Base-by-base conservation (phyloP, 352 stramenopile genomes). In the Pilasporangium apinafurcum region DNA sequence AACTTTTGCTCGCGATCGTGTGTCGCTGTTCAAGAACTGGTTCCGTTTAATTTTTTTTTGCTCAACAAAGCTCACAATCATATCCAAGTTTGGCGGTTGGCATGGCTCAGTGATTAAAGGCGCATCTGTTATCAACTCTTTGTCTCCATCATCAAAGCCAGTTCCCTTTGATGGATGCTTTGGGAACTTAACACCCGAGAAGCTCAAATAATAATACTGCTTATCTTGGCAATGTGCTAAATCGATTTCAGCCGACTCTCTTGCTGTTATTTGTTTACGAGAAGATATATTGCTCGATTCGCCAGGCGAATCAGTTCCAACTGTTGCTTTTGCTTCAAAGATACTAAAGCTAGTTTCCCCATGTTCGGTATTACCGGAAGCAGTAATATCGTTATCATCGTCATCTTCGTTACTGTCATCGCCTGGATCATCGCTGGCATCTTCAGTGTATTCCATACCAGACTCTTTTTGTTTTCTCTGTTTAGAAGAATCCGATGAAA, bases 381-480 rank as follows among this genome's bases (percentile, higher is more conserved):
- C 58, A 1, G 58, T 56, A 4, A 46, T 53, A 13, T 79, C 65
- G 5, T 48, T 53, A 26, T 84, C 69, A 30, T 63, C 74, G 14
- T 30, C 51, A 9, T 76, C 68, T 36, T 82, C 63, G 27, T 72
- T 63, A 10, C 54, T 58, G 21, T 70, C 70, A 7, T 69, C 59
- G 25, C 68, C 48, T 2, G 14, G 44, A 28, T 46, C 48, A 24
- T 67, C 50, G 18, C 37, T 30, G 4, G 49, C 55, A 6, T 37
- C 17, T 25, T 56, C 21, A 14, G 33, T 34, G 12, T 51, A 29
- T 3, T 51, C 33, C 35, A 7, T 37, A 30, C 39, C 37, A 20
- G 8, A 28, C 7, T 48, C 46, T 2, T 41, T 41, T 27, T 53
- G 22, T 27, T 51, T 20, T 14, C 20, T 9, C n/a, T 53, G 30